These are phyloP conservation scores for Fusarium nematophilum DNA, from an alignment of 2,329 filamentous ascomycete genomes.

Conservation along the genomic window DNA sequence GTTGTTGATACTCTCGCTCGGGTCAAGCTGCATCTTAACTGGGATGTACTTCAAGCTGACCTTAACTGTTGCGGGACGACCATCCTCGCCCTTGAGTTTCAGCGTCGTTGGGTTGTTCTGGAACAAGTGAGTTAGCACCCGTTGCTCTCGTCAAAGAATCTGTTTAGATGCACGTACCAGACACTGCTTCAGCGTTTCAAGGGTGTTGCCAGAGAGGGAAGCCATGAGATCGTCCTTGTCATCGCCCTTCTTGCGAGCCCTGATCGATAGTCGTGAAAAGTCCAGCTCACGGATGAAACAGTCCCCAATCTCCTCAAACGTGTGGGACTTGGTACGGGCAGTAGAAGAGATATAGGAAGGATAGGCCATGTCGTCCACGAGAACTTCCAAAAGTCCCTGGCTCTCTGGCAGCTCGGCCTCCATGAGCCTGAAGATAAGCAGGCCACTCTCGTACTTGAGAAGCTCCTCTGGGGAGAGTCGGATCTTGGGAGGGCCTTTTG, in stretches of 20 bases:
- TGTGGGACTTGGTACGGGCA: conserved; percentile 74
- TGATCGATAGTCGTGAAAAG: conserved; percentile 90
- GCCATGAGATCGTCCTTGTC: conserved; percentile 82
- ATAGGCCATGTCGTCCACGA: conserved; percentile 95
- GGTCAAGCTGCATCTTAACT: conserved; percentile 92
- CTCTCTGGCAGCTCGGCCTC: conserved; percentile 85
- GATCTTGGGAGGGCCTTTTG: conserved; percentile 77
- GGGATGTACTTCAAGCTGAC: conserved; percentile 96
- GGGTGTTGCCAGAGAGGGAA: conserved; percentile 84
- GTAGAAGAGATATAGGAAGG: conserved; percentile 86
- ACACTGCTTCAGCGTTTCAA: conserved; percentile 89
- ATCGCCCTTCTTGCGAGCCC: conserved; percentile 83
- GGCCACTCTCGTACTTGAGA: conserved; percentile 85
- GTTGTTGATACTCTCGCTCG: conserved; percentile 98
- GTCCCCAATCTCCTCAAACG: conserved; percentile 93
- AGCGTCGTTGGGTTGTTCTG: conserved; percentile 91
- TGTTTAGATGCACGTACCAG: conserved; percentile 66
- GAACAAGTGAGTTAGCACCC: conserved; percentile 7
- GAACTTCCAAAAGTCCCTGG: conserved; percentile 83
- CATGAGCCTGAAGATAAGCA: conserved; percentile 94
- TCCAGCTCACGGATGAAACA: conserved; percentile 98
- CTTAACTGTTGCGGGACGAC: conserved; percentile 77
- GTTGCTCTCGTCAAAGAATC: too few species aligned
- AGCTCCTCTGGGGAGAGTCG: conserved; percentile 84
- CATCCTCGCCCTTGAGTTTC: conserved; percentile 81